Conservation (phyloP, 345 rosid species). For the Acer yangbiense region DNA sequence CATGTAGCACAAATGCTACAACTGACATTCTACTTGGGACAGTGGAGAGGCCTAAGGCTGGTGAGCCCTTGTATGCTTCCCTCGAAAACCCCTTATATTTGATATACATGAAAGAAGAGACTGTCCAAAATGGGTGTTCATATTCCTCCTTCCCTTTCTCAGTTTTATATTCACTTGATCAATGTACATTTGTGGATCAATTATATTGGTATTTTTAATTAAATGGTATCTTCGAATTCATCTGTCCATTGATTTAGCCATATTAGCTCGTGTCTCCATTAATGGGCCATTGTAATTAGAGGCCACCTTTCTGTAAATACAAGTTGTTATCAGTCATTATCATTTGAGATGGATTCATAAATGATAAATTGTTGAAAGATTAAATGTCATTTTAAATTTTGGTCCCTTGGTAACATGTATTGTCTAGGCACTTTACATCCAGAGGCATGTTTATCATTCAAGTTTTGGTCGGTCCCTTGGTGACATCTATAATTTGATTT, state of each 20-base stretch:
- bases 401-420: neutral
- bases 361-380: neutral
- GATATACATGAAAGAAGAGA: neutral
- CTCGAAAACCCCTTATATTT: slow-evolving; percentile 42
- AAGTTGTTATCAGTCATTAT: neutral
- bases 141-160: neutral
- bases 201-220: neutral
- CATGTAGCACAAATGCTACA: no score
- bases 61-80: slow-evolving; percentile 76
- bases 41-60: slow-evolving; percentile 87
- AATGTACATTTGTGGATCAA: neutral
- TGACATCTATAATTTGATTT: no score
- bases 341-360: neutral
- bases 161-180: neutral
- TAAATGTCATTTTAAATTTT: neutral
- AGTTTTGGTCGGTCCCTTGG: no score
- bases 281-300: neutral
- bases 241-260: neutral
- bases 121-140: neutral
- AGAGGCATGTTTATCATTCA: neutral
- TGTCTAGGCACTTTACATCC: neutral
- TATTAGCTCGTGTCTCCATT: no score
- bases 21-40: slow-evolving; percentile 79
- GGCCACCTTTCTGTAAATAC: neutral
- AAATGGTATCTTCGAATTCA: neutral